A percentile compares a stretch with the other conserved stretches of the same genome.
Evolutionary conservation across 2,329 filamentous ascomycete species (phyloP).

Genomic region (Alternaria ventricosa): DNA sequence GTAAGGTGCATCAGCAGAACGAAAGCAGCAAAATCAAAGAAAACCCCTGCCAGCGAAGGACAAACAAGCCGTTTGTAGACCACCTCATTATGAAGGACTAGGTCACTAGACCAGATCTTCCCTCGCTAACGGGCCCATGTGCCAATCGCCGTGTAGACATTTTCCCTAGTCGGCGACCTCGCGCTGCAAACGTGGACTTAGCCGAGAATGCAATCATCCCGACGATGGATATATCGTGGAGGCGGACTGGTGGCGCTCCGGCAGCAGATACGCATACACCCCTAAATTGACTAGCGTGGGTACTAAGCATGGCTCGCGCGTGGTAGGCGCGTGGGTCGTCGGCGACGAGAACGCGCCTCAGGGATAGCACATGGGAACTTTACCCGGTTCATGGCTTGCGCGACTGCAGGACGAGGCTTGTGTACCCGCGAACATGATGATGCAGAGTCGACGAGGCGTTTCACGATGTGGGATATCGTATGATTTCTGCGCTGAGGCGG

Average conservation of each 20-base stretch:
- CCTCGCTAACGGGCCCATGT: conserved; percentile 4
- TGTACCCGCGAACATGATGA: background rate
- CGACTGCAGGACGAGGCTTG: conserved; percentile 2
- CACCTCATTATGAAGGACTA: conserved; percentile 6
- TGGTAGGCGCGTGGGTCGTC: conserved; percentile 14
- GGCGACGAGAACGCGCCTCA: conserved; percentile 8
- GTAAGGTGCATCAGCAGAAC: background rate
- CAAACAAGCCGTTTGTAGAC: background rate
- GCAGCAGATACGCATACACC: conserved; percentile 12
- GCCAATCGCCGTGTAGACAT: conserved; percentile 18
- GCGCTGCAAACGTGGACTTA: conserved; percentile 14
- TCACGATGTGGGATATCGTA: conserved; percentile 8
- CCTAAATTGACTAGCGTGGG: conserved; percentile 17
- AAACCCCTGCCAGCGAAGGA: background rate
- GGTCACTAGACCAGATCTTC: conserved; percentile 8
- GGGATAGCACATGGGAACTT: background rate
- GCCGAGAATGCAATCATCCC: conserved; percentile 9
- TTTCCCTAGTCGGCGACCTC: conserved; percentile 28
- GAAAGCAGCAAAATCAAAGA: background rate
- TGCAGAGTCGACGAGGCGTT: background rate
- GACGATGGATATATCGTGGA: background rate
- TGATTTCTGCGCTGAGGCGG: conserved; percentile 5
- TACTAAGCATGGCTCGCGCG: conserved; percentile 20
- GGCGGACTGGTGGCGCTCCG: conserved; percentile 18
- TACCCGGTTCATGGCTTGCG: conserved; percentile 1